Percentiles rank a stretch among this genome's conserved stretches.
Evolutionary conservation across 441 rosid genomes (phyloP).

Genomic region (Flueggea neowawraea): DNA sequence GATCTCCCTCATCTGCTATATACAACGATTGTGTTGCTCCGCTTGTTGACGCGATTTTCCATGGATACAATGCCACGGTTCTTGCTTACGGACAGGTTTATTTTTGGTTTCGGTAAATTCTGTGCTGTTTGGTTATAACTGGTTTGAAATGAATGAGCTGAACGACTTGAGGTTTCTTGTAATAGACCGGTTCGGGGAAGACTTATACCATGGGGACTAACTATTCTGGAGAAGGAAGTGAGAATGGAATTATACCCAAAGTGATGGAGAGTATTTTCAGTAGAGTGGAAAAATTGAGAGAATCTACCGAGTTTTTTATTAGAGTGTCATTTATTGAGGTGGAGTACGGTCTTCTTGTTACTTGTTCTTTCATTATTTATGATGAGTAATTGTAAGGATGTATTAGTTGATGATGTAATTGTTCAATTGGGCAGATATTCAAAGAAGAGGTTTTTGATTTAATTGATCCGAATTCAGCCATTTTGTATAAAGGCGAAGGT

Average conservation of each 20-base stretch:
- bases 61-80: constrained; percentile 93
- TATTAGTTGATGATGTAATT: neutral
- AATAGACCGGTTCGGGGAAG: constrained; percentile 93
- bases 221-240: constrained; percentile 64
- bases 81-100: constrained; percentile 96
- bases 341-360: neutral
- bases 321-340: constrained; percentile 98
- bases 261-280: constrained; percentile 82
- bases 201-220: constrained; percentile 98
- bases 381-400: neutral
- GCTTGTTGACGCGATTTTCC: constrained; percentile 75
- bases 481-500: constrained; percentile 46
- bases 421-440: constrained; percentile 51
- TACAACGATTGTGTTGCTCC: constrained; percentile 82
- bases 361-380: neutral
- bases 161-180: neutral
- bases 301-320: constrained; percentile 59
- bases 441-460: constrained; percentile 97
- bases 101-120: neutral
- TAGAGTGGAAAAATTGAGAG: constrained; percentile 47
- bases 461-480: constrained; percentile 58
- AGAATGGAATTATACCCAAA: constrained; percentile 69
- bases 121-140: neutral
- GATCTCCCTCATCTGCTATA: constrained; percentile 47
- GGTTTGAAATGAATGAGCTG: neutral